Evolutionary conservation across 75 land plant species (phyloP), one percentile per base, ranked within the genome.

Genomic region (Gnetum montanum): DNA sequence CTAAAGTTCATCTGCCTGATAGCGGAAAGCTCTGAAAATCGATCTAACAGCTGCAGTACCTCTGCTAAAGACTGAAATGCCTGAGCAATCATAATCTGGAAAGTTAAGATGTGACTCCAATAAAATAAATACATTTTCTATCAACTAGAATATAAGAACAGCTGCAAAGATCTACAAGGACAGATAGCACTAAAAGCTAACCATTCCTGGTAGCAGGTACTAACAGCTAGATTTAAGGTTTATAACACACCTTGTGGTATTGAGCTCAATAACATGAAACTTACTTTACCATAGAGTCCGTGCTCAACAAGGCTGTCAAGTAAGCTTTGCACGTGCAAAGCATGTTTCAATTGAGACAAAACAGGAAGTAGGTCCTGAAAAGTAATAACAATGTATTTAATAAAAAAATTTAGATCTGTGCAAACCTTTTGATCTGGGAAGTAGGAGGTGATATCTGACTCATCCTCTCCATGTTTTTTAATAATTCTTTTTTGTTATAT

Each of bases 351-450:
- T 71, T 93, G 85, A 24, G 57, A 69, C 40, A 94, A 71, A 54
- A 94, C 64, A 23, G 98, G 98, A 70, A 94, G 74, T 74, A 94
- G 60, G 36, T 85, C 91, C 98, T 94, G 70, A 70, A 71, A 38
- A n/a, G n/a, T n/a, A n/a, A n/a, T n/a, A n/a, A n/a, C n/a, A n/a
- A n/a, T n/a, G n/a, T n/a, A n/a, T n/a, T n/a, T n/a, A n/a, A n/a
- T n/a, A n/a, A n/a, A n/a, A n/a, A n/a, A n/a, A n/a, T n/a, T n/a
- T n/a, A n/a, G n/a, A n/a, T n/a, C n/a, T n/a, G n/a, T n/a, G n/a
- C n/a, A n/a, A n/a, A n/a, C n/a, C n/a, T n/a, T n/a, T n/a, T n/a
- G n/a, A n/a, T n/a, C n/a, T n/a, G n/a, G n/a, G n/a, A n/a, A n/a
- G n/a, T n/a, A n/a, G n/a, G n/a, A n/a, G n/a, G n/a, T n/a, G n/a